phyloP scores from a whole-genome alignment of 768 basidiomycete species.

The Tricholomella constricta region DNA sequence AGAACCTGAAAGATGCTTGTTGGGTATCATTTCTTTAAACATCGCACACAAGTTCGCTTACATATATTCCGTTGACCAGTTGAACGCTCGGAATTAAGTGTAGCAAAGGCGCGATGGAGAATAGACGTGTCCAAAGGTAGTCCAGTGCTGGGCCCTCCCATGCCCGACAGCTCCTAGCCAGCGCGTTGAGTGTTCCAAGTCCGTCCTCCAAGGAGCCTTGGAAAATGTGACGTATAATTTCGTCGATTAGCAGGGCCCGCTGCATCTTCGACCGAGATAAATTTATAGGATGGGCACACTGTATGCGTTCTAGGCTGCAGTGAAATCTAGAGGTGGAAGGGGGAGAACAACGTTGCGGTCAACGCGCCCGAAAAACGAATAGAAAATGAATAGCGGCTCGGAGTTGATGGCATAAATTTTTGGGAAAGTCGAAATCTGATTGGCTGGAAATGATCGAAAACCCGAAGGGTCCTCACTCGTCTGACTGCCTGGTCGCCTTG shows the following conservation, averaged over 20 bases:
- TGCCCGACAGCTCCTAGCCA: conserved; percentile 44
- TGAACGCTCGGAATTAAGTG: conserved; percentile 36
- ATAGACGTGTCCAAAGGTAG: conserved; percentile 43
- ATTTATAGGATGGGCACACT: not conserved
- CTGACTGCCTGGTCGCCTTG: too few species aligned
- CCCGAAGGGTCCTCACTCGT: conserved; percentile 15
- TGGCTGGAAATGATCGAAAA: conserved; percentile 7
- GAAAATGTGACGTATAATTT: conserved; percentile 48
- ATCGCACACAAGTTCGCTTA: conserved; percentile 21
- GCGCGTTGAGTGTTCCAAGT: conserved; percentile 30
- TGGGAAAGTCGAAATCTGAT: conserved; percentile 6
- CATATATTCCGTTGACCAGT: conserved; percentile 32
- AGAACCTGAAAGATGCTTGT: conserved; percentile 2
- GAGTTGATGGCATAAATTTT: conserved; percentile 10
- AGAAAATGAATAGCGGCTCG: not conserved
- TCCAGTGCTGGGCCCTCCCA: conserved; percentile 55
- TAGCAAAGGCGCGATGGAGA: conserved; percentile 43
- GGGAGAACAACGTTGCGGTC: not conserved
- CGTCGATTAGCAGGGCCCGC: conserved; percentile 46
- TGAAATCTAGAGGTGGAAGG: not conserved
- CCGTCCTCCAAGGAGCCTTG: conserved; percentile 29
- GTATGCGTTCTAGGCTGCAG: not conserved
- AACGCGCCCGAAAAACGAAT: not conserved
- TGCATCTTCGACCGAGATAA: conserved; percentile 37
- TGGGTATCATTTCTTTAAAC: not conserved